phyloP scores from a whole-genome alignment of 306 rosid genomes.

The Sindora glabra region DNA sequence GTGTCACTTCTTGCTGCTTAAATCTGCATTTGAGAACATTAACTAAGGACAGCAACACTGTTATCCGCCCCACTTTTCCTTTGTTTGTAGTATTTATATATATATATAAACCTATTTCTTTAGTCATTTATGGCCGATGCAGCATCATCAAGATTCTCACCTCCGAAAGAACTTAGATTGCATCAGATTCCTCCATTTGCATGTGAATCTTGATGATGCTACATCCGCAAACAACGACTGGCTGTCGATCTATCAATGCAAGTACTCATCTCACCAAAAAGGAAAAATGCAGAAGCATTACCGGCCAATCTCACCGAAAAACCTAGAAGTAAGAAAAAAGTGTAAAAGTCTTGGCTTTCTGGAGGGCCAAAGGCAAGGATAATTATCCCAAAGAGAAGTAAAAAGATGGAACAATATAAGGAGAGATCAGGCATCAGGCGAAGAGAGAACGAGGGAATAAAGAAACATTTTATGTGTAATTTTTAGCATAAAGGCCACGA shows the following conservation, averaged over 20 bases:
- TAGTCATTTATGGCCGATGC: constrained; percentile 88
- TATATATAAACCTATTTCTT: too few species aligned
- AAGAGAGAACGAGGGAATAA: not conserved
- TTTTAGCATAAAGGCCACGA: constrained; percentile 31
- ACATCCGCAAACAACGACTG: constrained; percentile 89
- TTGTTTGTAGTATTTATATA: too few species aligned
- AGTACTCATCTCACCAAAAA: too few species aligned
- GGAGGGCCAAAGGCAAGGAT: not conserved
- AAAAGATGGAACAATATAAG: constrained; percentile 2
- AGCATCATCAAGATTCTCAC: constrained; percentile 99
- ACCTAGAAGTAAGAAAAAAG: too few species aligned
- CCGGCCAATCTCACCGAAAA: too few species aligned
- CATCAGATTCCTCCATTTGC: constrained; percentile 22
- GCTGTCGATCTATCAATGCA: constrained; percentile 29
- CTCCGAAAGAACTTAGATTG: constrained; percentile 15
- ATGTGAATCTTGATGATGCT: constrained; percentile 98
- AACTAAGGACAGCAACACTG: constrained; percentile 14
- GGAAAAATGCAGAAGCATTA: too few species aligned
- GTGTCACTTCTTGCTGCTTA: constrained; percentile 14
- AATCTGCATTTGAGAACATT: too few species aligned
- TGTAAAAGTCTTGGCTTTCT: too few species aligned
- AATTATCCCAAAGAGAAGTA: not conserved
- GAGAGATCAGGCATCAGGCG: not conserved
- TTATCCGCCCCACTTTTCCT: too few species aligned
- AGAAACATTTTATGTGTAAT: constrained; percentile 10